Evolutionary conservation across 2,329 filamentous ascomycete species (phyloP), one percentile per base, ranked within the genome.

Genomic region (Exserohilum turcica): DNA sequence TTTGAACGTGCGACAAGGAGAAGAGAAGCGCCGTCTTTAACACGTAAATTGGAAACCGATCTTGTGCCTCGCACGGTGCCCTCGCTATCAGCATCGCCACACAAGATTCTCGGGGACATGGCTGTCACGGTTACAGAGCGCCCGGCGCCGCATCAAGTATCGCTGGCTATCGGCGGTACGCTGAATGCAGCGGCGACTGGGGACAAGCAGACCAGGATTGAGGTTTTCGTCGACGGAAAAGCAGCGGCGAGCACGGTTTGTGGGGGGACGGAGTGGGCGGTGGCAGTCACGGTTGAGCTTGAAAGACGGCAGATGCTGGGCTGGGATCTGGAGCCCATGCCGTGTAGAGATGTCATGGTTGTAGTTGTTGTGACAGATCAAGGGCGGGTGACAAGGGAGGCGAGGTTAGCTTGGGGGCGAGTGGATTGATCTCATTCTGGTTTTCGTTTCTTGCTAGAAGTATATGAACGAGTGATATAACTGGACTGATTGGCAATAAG

Each of bases 321-420:
- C 2, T 70, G 67, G 67, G 63, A 70, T 48, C 47, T 69, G 6
- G 59, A 60, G 33, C 65, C 65, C 2, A 16, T 69, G 15, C 48
- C 43, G 10, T 43, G 49, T 13, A 56, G 56, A 46, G 56, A 56
- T 10, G 39, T 58, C 1, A 66, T 68, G 63, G 43, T 67, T 3
- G 45, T 71, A 16, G 57, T 70, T 1, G 40, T 70, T 39, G 63
- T 49, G 19, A 58, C 46, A 31, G 13, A 51, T 39, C 12, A 56
- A 56, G 8, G 58, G 43, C 32, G 24, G 58, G 18, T 31, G 6
- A 38, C 33, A 32, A 44, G 28, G 15, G 39, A 54, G 5, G 39
- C 50, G 15, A 48, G 21, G 21, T 15, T 53, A 3, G 18, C 48
- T 24, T 43, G 38, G 38, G 44, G 36, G 6, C 37, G 44, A 15